Evolutionary conservation across 2,329 filamentous ascomycete species (phyloP).

Genomic region (Orbilia blumenaviensis): DNA sequence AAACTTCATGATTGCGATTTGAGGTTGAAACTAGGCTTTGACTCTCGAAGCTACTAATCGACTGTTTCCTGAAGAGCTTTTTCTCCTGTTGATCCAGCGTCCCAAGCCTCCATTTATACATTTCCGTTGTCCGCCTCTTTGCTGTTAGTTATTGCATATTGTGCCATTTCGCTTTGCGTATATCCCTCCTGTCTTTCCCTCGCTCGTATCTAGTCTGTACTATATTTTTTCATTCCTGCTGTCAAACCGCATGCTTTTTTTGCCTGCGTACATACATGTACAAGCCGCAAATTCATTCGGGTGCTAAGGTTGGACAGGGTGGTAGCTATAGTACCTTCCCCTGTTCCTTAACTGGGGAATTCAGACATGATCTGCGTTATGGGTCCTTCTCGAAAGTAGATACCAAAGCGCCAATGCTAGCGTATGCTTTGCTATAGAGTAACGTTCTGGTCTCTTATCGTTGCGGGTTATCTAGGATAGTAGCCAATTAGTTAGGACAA

Average conservation of each 20-base stretch:
- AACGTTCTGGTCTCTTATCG: slow-evolving; percentile 32
- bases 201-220: not conserved
- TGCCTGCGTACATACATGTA: slow-evolving; percentile 2
- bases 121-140: not conserved
- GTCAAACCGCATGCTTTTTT: slow-evolving; percentile 10
- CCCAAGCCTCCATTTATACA: slow-evolving; percentile 29
- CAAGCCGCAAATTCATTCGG: not conserved
- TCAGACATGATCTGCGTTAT: slow-evolving; percentile 33
- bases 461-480: not conserved
- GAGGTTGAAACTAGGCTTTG: slow-evolving; percentile 4
- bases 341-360: not conserved
- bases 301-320: not conserved
- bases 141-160: not conserved
- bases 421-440: slow-evolving; percentile 3
- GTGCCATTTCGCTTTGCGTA: slow-evolving; percentile 18
- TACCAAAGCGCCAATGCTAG: slow-evolving; percentile 8
- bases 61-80: slow-evolving; percentile 12
- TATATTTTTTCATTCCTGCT: not conserved
- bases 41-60: slow-evolving; percentile 4
- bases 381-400: slow-evolving; percentile 17
- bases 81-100: slow-evolving; percentile 33
- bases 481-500: slow-evolving; percentile 37
- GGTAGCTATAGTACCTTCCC: slow-evolving; percentile 22
- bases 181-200: slow-evolving; percentile 22
- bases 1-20: slow-evolving; percentile 39